Evolutionary conservation across 2,329 filamentous ascomycete genomes (phyloP), one percentile per base, ranked within the genome.

Genomic region (Stachybotrys chlorohalonatus): DNA sequence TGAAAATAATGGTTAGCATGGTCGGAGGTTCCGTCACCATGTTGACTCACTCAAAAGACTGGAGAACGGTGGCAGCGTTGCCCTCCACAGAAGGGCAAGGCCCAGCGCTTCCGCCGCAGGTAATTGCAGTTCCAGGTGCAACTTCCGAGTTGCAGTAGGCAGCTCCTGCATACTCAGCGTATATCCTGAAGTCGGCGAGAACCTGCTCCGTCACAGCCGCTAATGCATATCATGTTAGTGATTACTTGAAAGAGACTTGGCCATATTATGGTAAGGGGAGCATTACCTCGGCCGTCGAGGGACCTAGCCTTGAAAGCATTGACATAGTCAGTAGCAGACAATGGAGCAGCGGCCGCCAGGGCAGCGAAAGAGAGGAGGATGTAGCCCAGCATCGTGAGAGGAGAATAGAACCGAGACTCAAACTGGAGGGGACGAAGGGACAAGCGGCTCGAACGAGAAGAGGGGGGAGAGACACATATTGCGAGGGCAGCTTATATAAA

Each of bases 131-230:
- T 32, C 77, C 76, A 1, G 69, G 59, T 1, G 66, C 46, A 11
- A 62, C 67, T 3, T 73, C 63, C 52, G 65, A 72, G 66, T 82
- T 82, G 70, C 81, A 84, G 66, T 81, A 81, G 3, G 75, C 70
- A 4, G 79, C 76, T 2, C 69, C 74, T 4, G 79, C 68, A 59
- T 80, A 80, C 64, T 83, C 74, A 32, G 73, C 70, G 59, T 74
- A 83, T 62, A 77, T 76, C 52, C 71, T 62, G 57, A 82, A 68
- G 55, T 69, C 70, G 56, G 60, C 58, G 13, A 77, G 62, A 36
- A 75, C 64, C 9, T 62, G 56, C 3, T 58, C 42, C 7, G 68
- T 68, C 51, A 73, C 62, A 24, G 24, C 24, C 24, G 24, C 24
- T 24, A 24, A 2, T 24, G 24, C 24, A 24, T 4, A 24, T 24